phyloP scores from a whole-genome alignment of 2,329 filamentous ascomycete species.

The Cercospora zeina region DNA sequence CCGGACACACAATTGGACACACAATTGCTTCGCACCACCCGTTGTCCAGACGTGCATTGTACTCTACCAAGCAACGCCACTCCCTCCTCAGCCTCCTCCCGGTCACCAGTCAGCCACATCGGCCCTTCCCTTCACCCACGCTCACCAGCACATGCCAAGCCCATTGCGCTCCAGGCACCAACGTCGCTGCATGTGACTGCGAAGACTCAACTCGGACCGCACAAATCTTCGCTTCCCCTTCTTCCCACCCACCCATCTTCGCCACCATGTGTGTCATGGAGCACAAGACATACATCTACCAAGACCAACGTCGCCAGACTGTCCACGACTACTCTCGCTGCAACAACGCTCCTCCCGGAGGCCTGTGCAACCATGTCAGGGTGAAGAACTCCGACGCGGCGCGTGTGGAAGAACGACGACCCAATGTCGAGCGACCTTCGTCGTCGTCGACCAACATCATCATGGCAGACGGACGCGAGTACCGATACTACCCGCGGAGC shows the following conservation, averaged over 20 bases:
- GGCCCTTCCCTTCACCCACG: slow-evolving; percentile 14
- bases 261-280: slow-evolving; percentile 38
- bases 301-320: slow-evolving; percentile 29
- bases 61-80: background rate
- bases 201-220: background rate
- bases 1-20: too few relatives aligned
- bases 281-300: slow-evolving; percentile 33
- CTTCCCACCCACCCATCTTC: background rate
- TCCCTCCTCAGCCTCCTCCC: background rate
- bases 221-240: background rate
- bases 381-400: slow-evolving; percentile 21
- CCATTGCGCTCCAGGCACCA: slow-evolving; percentile 17
- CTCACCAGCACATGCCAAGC: slow-evolving; percentile 18
- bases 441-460: slow-evolving; percentile 26
- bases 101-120: slow-evolving; percentile 10
- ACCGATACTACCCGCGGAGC: slow-evolving; percentile 30
- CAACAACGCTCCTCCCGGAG: slow-evolving; percentile 25
- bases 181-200: slow-evolving; percentile 9
- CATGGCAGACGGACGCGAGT: slow-evolving; percentile 31
- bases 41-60: background rate
- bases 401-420: slow-evolving; percentile 29
- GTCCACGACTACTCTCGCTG: slow-evolving; percentile 31
- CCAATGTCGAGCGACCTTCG: slow-evolving; percentile 19
- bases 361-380: slow-evolving; percentile 31
- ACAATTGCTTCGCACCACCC: background rate